These are phyloP conservation scores for Pythium aquatile DNA, from an alignment of 352 stramenopile genomes.

Conservation along the genomic window DNA sequence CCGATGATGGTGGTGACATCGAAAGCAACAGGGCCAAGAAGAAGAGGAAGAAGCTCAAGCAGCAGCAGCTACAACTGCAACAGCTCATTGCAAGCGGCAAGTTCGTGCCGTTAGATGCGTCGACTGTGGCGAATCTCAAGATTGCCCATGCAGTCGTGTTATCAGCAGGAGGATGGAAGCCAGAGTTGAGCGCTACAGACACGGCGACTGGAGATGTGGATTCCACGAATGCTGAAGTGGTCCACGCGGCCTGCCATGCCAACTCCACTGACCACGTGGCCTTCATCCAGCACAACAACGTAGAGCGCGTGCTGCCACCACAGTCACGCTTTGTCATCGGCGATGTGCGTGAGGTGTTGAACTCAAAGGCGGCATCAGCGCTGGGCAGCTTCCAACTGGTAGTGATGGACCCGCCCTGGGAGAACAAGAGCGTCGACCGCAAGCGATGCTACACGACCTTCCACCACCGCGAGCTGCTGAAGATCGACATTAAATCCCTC, in stretches of 20 bases:
- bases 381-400: constrained; percentile 40
- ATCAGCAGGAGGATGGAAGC: neutral
- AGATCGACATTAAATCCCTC: constrained; percentile 22
- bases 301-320: constrained; percentile 24
- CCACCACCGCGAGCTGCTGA: constrained; percentile 52
- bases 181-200: neutral
- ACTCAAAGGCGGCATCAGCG: constrained; percentile 13
- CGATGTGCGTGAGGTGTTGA: constrained; percentile 28
- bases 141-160: constrained; percentile 20
- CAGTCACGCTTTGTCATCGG: constrained; percentile 25
- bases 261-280: constrained; percentile 10
- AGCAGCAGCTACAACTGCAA: constrained; percentile 31
- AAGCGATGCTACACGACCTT: constrained; percentile 59
- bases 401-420: constrained; percentile 72
- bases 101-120: constrained; percentile 43
- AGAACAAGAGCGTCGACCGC: constrained; percentile 73
- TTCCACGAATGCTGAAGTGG: neutral
- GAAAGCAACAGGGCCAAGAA: constrained; percentile 14
- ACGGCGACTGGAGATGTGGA: neutral
- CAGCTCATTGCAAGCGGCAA: constrained; percentile 43
- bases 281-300: constrained; percentile 13
- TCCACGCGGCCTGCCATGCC: neutral
- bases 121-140: constrained; percentile 23
- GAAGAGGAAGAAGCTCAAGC: constrained; percentile 44
- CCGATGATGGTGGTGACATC: constrained; percentile 12